These are phyloP conservation scores for Piloderma croceum DNA, from an alignment of 768 basidiomycete genomes.

Conservation along the genomic window DNA sequence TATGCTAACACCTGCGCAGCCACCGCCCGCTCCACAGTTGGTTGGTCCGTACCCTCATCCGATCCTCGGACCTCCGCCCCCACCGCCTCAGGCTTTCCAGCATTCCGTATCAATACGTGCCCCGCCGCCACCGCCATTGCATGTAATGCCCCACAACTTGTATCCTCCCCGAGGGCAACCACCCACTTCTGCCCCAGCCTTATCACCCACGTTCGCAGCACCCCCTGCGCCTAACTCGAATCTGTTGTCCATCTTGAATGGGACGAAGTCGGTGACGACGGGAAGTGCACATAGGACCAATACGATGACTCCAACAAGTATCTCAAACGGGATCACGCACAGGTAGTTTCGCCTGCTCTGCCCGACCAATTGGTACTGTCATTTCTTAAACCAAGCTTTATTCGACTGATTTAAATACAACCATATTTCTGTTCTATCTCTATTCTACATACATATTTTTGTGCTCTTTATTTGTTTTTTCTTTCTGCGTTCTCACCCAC, in stretches of 20 bases:
- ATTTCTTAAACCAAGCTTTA: no score
- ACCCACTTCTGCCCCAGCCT: constrained; percentile 8
- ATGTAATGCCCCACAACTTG: constrained; percentile 10
- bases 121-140: constrained; percentile 8
- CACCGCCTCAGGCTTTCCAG: constrained; percentile 5
- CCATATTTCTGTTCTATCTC: no score
- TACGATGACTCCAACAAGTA: no score
- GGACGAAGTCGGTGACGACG: no score
- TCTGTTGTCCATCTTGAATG: constrained; percentile 32
- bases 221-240: constrained; percentile 20
- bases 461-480: no score
- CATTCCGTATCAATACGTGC: constrained; percentile 4
- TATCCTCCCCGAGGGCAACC: constrained; percentile 9
- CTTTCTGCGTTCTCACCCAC: no score
- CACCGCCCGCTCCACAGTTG: constrained; percentile 1
- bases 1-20: constrained; percentile 11
- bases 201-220: constrained; percentile 11
- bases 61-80: constrained; percentile 15
- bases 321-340: no score
- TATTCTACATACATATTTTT: no score
- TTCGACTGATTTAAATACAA: no score
- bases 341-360: no score
- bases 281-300: no score
- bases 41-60: constrained; percentile 7
- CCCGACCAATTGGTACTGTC: no score